Evolutionary conservation across 768 basidiomycete genomes (phyloP), one percentile per base, ranked within the genome.

Genomic region (Hortiboletus campestris): DNA sequence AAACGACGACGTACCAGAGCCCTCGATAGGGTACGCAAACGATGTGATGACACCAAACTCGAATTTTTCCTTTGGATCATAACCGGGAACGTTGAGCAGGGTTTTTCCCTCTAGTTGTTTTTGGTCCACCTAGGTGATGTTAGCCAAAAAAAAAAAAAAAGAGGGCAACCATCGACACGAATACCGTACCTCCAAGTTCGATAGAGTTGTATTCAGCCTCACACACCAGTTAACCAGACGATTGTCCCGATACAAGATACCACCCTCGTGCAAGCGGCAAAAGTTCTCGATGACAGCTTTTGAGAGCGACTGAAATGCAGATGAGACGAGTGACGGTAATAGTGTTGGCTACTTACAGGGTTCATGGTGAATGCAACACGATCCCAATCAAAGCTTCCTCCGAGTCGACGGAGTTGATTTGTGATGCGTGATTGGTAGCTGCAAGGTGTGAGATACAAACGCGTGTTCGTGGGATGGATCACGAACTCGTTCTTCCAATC

Each of bases 181-280:
- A 51, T 29, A 34, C n/a, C 74, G 51, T 42, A 89, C 91, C 83
- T 98, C 97, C 49, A 99, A 80, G 72, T 98, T 98, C n/a, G 96
- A 98, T 2, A 99, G 77, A 0, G 96, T 96, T 1, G 97, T 99
- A 70, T 98, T 97, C 56, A 99, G 76, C 69, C 85, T 82, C 45
- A 94, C 91, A 76, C 97, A 99, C 96, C 97, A 98, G 67, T 98
- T 97, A 56, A 98, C 96, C 42, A 99, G 82, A 22, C 96, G 86
- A 66, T 98, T 98, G 3, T 94, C 95, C 28, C 97, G 90, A 73
- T 98, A 98, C 44, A 99, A 69, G 60, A 91, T 82, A 2, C 95
- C 94, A 34, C 92, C 90, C 69, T 98, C 95, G 63, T 94, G 89
- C 32, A 99, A 75, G 34, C 80, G 80, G 71, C 92, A 95, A 74